Base-by-base conservation (phyloP, 352 stramenopile species). In the Elongisporangium undulatum region DNA sequence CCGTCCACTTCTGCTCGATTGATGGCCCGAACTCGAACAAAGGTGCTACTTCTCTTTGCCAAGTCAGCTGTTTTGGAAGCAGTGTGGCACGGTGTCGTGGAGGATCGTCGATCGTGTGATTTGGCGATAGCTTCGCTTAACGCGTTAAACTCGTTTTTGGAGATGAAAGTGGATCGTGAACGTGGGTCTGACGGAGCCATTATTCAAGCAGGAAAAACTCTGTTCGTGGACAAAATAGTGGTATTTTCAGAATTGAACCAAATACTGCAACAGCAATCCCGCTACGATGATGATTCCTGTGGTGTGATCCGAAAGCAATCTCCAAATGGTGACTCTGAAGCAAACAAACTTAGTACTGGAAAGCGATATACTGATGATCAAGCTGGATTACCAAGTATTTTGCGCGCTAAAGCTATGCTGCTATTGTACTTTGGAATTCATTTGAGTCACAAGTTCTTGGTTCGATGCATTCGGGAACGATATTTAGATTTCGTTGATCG, bases 331-430 rank as follows among this genome's bases (percentile, higher is more conserved):
- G 34, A 45, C 10, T 17, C 34, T 17, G 4, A 45, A 20, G 15
- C 13, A 6, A 52, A 49, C 19, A 24, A 26, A 1, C 10, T 19
- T 17, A 51, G 39, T 4, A 45, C 53, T 49, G 26, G 34, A 4
- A 56, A 9, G 19, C 67, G 67, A 4, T 77, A 75, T 49, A 24
- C 50, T 4, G 48, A 67, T 5, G 49, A 54, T 23, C 51, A 62
- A n/a, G 56, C 26, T 6, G 49, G 62, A 12, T 22, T 71, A 12
- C 56, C 67, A n/a, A 74, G 59, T 8, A 56, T 85, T 7, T 55
- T 91, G 10, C 79, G 71, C 49, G 81, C 79, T 6, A 94, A 94
- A 57, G 55, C 61, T n/a, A 63, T 92, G n/a, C 53, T 92, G 19
- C 68, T 89, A 24, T 45, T 90, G 1, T 63, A 90, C 56, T 72